Percentiles rank a stretch among this genome's conserved stretches.
Conservation (phyloP, 2,329 filamentous ascomycete species). For the Mollisia scopiformis region DNA sequence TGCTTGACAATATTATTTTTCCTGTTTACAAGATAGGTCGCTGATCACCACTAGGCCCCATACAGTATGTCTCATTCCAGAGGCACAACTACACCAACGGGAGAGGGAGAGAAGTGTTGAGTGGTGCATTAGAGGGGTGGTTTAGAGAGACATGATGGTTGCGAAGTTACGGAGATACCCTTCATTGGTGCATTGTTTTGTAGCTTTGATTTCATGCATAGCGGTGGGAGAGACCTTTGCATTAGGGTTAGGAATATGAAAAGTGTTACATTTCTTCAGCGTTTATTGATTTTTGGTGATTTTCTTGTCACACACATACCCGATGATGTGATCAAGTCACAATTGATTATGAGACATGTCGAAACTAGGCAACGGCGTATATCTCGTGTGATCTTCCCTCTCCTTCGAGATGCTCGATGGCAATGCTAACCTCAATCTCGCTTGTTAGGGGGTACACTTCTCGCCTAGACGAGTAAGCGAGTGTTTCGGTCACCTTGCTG, state of each 20-base stretch:
- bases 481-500: no score
- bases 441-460: no score
- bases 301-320: no score
- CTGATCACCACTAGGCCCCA: slow-evolving; percentile 29
- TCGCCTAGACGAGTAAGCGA: no score
- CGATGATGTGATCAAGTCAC: no score
- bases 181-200: not conserved
- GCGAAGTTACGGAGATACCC: slow-evolving; percentile 10
- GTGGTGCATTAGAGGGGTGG: not conserved
- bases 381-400: no score
- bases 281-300: not conserved
- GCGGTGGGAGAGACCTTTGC: slow-evolving; percentile 5
- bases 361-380: no score
- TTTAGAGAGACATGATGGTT: not conserved
- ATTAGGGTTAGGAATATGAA: not conserved
- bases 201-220: slow-evolving; percentile 2
- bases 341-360: no score
- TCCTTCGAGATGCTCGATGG: no score
- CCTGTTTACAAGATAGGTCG: not conserved
- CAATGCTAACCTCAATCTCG: no score
- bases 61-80: slow-evolving; percentile 39
- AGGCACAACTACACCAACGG: slow-evolving; percentile 33
- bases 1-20: slow-evolving; percentile 10
- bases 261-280: not conserved
- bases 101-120: slow-evolving; percentile 25